A percentile compares a stretch with the other conserved stretches of the same genome.
These are phyloP conservation scores for Camellia granthamiana DNA, from an alignment of 148 eudicot genomes.

Conservation along the genomic window DNA sequence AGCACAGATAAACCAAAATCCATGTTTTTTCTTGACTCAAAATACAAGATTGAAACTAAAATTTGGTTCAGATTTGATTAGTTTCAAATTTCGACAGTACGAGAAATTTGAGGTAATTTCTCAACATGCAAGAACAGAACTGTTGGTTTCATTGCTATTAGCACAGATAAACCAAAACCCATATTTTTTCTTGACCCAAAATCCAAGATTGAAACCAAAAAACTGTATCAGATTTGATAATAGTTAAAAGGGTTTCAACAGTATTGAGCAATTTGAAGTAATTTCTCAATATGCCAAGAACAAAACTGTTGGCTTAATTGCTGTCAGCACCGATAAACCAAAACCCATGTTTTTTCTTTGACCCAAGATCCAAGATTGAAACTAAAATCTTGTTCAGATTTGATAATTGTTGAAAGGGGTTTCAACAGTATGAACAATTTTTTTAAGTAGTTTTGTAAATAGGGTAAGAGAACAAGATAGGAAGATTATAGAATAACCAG, in stretches of 20 bases:
- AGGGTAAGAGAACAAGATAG: background rate
- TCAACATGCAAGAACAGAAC: too few relatives aligned
- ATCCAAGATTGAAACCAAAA: too few relatives aligned
- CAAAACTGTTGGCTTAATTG: constrained; percentile 41
- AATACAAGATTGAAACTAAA: background rate
- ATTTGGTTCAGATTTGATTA: background rate
- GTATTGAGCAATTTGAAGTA: too few relatives aligned
- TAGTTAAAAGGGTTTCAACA: too few relatives aligned
- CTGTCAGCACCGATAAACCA: constrained; percentile 64
- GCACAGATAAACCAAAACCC: too few relatives aligned
- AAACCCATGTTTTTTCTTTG: constrained; percentile 31
- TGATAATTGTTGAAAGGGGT: too few relatives aligned
- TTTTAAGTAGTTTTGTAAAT: background rate
- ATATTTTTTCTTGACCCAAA: too few relatives aligned
- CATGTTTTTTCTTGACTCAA: constrained; percentile 17
- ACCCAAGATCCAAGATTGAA: background rate
- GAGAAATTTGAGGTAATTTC: background rate
- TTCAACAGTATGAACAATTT: too few relatives aligned
- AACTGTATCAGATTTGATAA: too few relatives aligned
- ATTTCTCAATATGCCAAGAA: constrained; percentile 26
- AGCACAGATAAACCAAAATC: constrained; percentile 64
- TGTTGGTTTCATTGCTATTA: too few relatives aligned
- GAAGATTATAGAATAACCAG: background rate
- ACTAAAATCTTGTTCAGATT: background rate
- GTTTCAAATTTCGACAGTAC: too few relatives aligned